Conservation (phyloP, 257 asterid genomes). For the Sherardia arvensis region DNA sequence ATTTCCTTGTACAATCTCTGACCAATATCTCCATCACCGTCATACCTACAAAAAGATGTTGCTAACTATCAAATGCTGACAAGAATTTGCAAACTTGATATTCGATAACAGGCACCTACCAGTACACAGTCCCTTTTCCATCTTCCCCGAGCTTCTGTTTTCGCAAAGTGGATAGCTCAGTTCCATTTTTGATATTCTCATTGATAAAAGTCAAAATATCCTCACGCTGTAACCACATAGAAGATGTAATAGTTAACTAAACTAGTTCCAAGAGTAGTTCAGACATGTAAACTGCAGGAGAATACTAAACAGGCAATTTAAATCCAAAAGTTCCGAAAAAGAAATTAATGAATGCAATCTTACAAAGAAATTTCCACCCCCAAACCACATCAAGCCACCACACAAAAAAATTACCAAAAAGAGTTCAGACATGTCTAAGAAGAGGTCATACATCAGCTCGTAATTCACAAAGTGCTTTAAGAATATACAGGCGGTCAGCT, state of each 20-base stretch:
- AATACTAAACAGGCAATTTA: not conserved
- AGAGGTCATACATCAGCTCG: constrained; percentile 65
- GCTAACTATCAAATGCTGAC: constrained; percentile 8
- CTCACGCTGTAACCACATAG: constrained; percentile 47
- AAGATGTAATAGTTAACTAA: not conserved
- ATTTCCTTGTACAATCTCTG: constrained; percentile 83
- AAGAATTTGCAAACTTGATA: constrained; percentile 5
- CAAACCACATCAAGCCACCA: not conserved
- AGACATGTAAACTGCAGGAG: not conserved
- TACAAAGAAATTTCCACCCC: not conserved
- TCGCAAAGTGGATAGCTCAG: constrained; percentile 41
- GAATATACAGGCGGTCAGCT: constrained; percentile 49
- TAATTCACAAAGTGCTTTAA: constrained; percentile 87
- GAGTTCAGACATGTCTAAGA: not conserved
- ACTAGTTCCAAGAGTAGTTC: not conserved
- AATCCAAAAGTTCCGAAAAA: not conserved
- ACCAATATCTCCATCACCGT: constrained; percentile 57
- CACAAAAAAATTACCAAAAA: not conserved
- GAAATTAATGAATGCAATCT: not conserved
- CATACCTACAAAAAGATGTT: constrained; percentile 48
- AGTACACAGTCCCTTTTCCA: constrained; percentile 50
- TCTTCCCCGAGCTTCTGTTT: constrained; percentile 63
- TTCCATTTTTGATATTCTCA: constrained; percentile 38
- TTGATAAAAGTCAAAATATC: constrained; percentile 54
- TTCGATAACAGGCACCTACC: constrained; percentile 34